A percentile compares a stretch with the other conserved stretches of the same genome.
These are phyloP conservation scores for Phanerodontia chrysosporium DNA, from an alignment of 768 basidiomycete species.

Conservation along the genomic window DNA sequence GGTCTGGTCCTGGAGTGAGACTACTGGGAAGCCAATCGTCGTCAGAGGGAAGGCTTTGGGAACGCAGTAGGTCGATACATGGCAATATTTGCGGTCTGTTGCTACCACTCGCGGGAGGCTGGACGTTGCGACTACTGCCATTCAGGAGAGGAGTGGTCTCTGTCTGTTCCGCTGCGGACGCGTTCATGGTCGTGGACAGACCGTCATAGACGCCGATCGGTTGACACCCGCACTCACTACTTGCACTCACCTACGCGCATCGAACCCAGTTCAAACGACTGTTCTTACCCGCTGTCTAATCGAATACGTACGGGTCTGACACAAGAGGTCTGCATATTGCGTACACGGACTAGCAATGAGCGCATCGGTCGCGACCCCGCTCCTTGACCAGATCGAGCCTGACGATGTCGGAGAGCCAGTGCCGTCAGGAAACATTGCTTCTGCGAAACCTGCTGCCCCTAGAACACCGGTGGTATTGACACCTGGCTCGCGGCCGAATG, in stretches of 20 bases:
- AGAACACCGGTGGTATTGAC: conserved; percentile 51
- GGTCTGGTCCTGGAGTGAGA: conserved; percentile 5
- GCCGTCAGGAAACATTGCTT: conserved; percentile 25
- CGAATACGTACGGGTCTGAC: background rate
- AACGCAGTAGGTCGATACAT: conserved; percentile 11
- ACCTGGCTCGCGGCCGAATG: conserved; percentile 40
- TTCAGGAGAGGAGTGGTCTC: background rate
- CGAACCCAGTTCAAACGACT: background rate
- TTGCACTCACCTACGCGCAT: background rate
- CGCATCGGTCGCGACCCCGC: conserved; percentile 44
- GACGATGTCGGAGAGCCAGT: conserved; percentile 54
- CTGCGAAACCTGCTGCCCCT: conserved; percentile 30
- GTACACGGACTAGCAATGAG: conserved; percentile 38
- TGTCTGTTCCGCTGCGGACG: background rate
- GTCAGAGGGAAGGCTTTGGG: conserved; percentile 7
- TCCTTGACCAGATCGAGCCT: conserved; percentile 79
- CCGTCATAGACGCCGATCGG: background rate
- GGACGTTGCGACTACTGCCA: background rate
- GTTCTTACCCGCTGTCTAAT: background rate
- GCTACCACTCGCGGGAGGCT: background rate
- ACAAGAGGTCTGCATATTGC: background rate
- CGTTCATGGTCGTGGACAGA: conserved; percentile 1
- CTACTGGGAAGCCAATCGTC: conserved; percentile 13
- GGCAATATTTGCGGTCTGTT: conserved; percentile 12
- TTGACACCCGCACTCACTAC: background rate